Percentiles rank a stretch among this genome's conserved stretches.
phyloP scores from a whole-genome alignment of 768 basidiomycete species.

The Rhodocollybia butyracea region DNA sequence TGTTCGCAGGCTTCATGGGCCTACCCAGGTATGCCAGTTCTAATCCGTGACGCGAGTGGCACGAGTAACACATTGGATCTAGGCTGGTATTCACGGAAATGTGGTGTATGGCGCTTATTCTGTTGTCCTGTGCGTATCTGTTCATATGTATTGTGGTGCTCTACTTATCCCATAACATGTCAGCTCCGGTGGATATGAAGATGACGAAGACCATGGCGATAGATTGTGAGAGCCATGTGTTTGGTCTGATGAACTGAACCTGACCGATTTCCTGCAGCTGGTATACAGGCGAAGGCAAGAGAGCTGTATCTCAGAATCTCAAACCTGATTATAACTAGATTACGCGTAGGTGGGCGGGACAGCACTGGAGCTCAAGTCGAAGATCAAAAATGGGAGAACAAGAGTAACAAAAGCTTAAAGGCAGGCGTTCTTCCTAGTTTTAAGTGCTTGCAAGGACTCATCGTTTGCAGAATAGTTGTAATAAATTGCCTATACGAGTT shows the following conservation, averaged over 20 bases:
- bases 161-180: neutral
- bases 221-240: neutral
- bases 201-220: constrained; percentile 2
- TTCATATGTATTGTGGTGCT: too few species aligned
- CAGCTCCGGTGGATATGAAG: constrained; percentile 4
- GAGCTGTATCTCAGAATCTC: neutral
- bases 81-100: constrained; percentile 2
- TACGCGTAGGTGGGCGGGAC: neutral
- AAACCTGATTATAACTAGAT: neutral
- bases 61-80: neutral
- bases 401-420: constrained; percentile 1
- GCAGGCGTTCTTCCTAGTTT: neutral
- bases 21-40: neutral
- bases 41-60: neutral
- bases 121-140: neutral
- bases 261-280: neutral
- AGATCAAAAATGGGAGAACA: constrained; percentile 2
- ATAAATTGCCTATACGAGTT: neutral
- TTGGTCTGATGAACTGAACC: neutral
- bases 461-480: neutral
- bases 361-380: neutral
- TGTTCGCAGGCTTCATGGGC: neutral
- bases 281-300: constrained; percentile 4
- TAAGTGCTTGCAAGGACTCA: neutral
- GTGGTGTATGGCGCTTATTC: neutral